phyloP scores from a whole-genome alignment of 768 basidiomycete genomes.

The Collybia nuda region DNA sequence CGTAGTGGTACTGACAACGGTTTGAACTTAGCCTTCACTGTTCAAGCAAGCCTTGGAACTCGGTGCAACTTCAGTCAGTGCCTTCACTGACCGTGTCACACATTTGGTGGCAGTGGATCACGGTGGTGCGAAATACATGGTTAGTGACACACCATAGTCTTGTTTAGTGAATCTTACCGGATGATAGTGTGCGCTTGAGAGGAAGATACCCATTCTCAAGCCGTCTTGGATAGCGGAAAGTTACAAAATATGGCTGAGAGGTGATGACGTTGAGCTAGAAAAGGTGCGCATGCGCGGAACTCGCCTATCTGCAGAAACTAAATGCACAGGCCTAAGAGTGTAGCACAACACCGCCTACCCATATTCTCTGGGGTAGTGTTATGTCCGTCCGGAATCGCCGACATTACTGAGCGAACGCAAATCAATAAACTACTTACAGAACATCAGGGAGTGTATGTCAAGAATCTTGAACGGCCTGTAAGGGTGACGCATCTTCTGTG shows the following conservation, averaged over 20 bases:
- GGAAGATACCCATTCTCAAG: slow-evolving; percentile 75
- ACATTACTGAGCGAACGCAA: slow-evolving; percentile 54
- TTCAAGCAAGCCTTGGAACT: slow-evolving; percentile 80
- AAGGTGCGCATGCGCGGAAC: slow-evolving; percentile 41
- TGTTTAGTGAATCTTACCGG: slow-evolving; percentile 3
- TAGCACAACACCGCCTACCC: slow-evolving; percentile 62
- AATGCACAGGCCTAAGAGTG: slow-evolving; percentile 42
- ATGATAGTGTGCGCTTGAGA: slow-evolving; percentile 75
- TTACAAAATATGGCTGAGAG: slow-evolving; percentile 73
- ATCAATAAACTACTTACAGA: slow-evolving; percentile 61
- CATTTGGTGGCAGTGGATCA: slow-evolving; percentile 84
- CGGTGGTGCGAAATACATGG: slow-evolving; percentile 83
- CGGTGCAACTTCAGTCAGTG: slow-evolving; percentile 66
- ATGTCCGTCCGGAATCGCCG: slow-evolving; percentile 75
- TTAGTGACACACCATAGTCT: slow-evolving; percentile 24
- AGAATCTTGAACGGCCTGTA: slow-evolving; percentile 75
- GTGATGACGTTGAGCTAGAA: slow-evolving; percentile 73
- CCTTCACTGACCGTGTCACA: slow-evolving; percentile 85
- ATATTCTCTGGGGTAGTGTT: slow-evolving; percentile 72
- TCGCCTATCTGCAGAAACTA: not conserved
- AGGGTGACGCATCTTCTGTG: slow-evolving; percentile 86
- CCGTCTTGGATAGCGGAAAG: slow-evolving; percentile 77
- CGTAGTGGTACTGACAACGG: not conserved
- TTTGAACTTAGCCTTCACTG: slow-evolving; percentile 51
- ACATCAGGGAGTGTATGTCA: slow-evolving; percentile 69